Base-by-base conservation (phyloP, 2,329 filamentous ascomycete species). In the Monosporascus sp. region DNA sequence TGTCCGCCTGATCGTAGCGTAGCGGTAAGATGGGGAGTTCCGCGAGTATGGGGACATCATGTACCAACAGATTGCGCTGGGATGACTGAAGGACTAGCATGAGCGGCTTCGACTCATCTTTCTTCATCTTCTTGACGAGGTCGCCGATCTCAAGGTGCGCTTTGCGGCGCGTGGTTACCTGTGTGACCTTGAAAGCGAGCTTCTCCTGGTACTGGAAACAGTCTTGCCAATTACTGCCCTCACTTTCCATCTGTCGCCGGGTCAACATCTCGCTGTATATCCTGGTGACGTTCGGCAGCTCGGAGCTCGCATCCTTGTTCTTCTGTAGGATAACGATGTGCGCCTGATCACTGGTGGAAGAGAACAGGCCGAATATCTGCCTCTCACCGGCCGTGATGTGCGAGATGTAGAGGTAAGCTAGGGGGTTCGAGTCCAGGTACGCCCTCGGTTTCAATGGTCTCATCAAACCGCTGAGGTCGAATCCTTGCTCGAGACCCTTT, bases 321-420 rank as follows among this genome's bases (percentile, higher is more conserved):
- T 87, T 88, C 66, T 94, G 92, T 38, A 96, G 79, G n/a, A 97
- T 87, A 49, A 97, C 80, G 49, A 99, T 83, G 63, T 96, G 84
- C 0, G 92, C 94, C 63, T 94, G 85, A 14, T 85, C 81, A 58
- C 82, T 87, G 0, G 84, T 83, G 0, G 91, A 93, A 0, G 93
- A 97, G 71, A 99, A 96, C 5, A 99, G 70, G 1, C 91, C 92
- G 69, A 97, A 97, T 50, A 99, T 87, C 65, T 99, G 92, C 37
- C 91, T 83, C 54, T 99, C 93, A 3, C 92, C 91, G 14, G 91
- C 86, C 45, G 87, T 86, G 65, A 99, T 88, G 71, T 99, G 94
- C 53, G 96, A 97, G 27, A 99, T 77, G 66, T 94, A 97, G 51
- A 97, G 79, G 67, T 96, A 99, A 20, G 86, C 86, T 67, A 97